Evolutionary conservation across 768 basidiomycete genomes (phyloP).

Genomic region (Coprinopsis marcescibilis): DNA sequence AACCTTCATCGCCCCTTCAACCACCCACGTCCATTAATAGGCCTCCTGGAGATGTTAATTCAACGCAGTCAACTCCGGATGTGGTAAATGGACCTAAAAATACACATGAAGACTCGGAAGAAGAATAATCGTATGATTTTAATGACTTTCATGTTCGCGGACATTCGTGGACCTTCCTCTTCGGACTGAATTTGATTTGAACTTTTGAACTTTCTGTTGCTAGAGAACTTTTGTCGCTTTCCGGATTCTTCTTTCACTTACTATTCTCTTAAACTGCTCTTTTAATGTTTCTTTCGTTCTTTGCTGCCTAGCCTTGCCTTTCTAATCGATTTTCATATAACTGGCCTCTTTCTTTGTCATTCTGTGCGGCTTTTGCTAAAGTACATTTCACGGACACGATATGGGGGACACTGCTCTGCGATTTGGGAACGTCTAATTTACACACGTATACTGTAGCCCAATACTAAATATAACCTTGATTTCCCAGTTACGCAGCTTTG

Average conservation of each 20-base stretch:
- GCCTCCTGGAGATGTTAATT: conserved; percentile 21
- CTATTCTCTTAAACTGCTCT: neutral
- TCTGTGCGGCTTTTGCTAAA: no score
- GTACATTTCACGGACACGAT: no score
- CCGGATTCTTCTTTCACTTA: neutral
- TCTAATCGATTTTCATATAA: neutral
- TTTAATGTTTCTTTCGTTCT: neutral
- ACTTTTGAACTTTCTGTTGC: neutral
- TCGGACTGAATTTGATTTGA: neutral
- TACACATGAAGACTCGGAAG: neutral
- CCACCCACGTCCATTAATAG: conserved; percentile 7
- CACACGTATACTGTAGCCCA: no score
- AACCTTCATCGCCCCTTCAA: neutral
- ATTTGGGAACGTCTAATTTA: no score
- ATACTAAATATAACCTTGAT: neutral
- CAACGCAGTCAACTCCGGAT: neutral
- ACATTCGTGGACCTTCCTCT: neutral
- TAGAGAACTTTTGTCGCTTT: neutral
- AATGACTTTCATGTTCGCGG: neutral
- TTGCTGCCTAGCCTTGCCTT: neutral
- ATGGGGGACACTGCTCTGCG: no score
- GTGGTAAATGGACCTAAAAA: neutral
- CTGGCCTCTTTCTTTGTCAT: no score
- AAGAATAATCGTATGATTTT: neutral
- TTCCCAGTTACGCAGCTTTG: neutral